Evolutionary conservation across 2,329 filamentous ascomycete genomes (phyloP).

Genomic region (Fusarium multiceps): DNA sequence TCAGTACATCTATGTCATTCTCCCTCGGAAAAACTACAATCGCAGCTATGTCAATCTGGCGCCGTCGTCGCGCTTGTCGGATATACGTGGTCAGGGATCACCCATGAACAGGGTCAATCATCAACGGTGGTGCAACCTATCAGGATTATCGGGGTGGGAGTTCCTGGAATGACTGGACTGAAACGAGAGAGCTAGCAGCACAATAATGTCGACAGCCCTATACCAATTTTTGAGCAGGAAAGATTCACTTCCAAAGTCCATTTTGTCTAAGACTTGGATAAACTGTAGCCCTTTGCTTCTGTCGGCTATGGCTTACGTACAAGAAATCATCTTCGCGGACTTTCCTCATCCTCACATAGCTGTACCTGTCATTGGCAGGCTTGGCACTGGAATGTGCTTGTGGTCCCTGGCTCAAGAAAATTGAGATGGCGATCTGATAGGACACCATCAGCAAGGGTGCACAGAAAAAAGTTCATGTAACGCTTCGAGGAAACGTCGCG

Average conservation of each 20-base stretch:
- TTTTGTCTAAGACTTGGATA: neutral
- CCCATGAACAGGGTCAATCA: slow-evolving; percentile 33
- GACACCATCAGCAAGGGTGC: slow-evolving; percentile 31
- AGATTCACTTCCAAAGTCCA: neutral
- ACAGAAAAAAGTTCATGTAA: slow-evolving; percentile 18
- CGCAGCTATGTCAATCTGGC: slow-evolving; percentile 31
- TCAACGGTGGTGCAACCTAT: slow-evolving; percentile 39
- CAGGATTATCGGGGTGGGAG: slow-evolving; percentile 11
- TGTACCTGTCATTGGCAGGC: slow-evolving; percentile 28
- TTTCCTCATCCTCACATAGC: slow-evolving; percentile 15
- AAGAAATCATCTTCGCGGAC: neutral
- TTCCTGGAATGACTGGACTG: slow-evolving; percentile 7
- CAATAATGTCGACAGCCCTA: slow-evolving; percentile 5
- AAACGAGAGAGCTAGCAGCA: slow-evolving; percentile 1
- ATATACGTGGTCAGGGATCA: slow-evolving; percentile 33
- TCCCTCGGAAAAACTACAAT: slow-evolving; percentile 30
- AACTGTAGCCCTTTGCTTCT: neutral
- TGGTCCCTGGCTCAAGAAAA: slow-evolving; percentile 21
- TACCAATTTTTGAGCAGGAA: neutral
- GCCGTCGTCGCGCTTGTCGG: slow-evolving; percentile 22
- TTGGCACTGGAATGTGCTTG: slow-evolving; percentile 25
- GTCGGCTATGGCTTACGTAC: neutral
- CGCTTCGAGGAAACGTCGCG: slow-evolving; percentile 21
- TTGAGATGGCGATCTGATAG: slow-evolving; percentile 44
- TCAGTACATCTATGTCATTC: slow-evolving; percentile 1